Evolutionary conservation across 2,329 filamentous ascomycete genomes (phyloP).

Genomic region (Nemania abortiva): DNA sequence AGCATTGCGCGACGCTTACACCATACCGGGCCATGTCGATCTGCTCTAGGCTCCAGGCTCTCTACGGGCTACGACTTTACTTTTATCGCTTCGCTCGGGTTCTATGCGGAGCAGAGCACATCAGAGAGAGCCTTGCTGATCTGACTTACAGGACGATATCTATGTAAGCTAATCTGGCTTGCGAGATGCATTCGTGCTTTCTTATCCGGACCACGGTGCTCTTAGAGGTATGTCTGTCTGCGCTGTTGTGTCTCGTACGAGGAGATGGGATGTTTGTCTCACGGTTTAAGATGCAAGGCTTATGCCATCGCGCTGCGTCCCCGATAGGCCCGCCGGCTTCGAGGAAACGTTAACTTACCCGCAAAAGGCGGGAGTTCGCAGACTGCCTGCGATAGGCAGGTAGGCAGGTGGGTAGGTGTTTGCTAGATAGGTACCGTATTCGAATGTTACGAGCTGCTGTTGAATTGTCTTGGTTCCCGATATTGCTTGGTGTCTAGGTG

Average conservation of each 20-base stretch:
- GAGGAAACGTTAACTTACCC: not conserved
- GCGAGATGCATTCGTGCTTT: not conserved
- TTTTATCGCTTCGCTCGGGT: constrained; percentile 10
- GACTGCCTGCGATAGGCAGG: not conserved
- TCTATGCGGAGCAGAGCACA: not conserved
- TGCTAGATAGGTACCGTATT: not conserved
- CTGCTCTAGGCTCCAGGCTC: not conserved
- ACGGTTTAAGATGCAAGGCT: constrained; percentile 2
- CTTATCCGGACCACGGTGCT: not conserved
- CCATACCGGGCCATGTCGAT: constrained; percentile 7
- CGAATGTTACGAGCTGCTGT: not conserved
- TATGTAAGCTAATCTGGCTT: no score
- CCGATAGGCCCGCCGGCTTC: constrained; percentile 4
- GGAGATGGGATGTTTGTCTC: constrained; percentile 2
- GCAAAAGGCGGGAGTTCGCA: not conserved
- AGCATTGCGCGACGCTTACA: constrained; percentile 25
- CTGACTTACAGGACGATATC: not conserved
- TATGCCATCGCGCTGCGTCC: not conserved
- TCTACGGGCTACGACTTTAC: not conserved
- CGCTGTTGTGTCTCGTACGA: not conserved
- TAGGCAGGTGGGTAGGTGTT: not conserved
- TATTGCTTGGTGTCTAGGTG: not conserved
- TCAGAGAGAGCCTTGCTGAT: constrained; percentile 3
- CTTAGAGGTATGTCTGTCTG: not conserved
- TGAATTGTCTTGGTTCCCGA: not conserved